Evolutionary conservation across 768 basidiomycete species (phyloP).

Genomic region (Clitopilus passeckerianus): DNA sequence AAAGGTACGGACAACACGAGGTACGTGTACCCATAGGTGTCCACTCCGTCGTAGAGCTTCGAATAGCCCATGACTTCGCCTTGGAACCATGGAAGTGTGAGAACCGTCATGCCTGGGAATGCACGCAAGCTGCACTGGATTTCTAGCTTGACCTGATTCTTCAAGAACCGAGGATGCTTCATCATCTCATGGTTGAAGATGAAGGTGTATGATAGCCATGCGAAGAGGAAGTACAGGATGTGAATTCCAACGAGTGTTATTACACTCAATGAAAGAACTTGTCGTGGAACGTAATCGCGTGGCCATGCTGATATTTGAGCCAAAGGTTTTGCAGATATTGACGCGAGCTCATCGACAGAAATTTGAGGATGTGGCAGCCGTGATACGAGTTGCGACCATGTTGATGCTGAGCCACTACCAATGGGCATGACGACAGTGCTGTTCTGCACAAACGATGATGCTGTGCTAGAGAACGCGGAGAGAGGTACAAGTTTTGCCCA

Average conservation of each 20-base stretch:
- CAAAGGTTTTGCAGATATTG: conserved; percentile 21
- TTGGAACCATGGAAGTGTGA: conserved; percentile 94
- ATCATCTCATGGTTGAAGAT: conserved; percentile 97
- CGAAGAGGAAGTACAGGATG: conserved; percentile 84
- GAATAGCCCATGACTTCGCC: conserved; percentile 87
- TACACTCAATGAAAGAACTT: conserved; percentile 62
- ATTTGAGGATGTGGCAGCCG: conserved; percentile 55
- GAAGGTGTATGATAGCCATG: conserved; percentile 73
- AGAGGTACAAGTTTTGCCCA: conserved; percentile 75
- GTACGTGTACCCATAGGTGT: conserved; percentile 77
- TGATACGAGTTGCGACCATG: conserved; percentile 52
- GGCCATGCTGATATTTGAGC: conserved; percentile 71
- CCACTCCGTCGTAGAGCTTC: conserved; percentile 70
- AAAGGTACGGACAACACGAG: conserved; percentile 61
- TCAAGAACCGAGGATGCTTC: conserved; percentile 89
- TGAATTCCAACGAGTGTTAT: conserved; percentile 82
- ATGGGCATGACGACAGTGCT: conserved; percentile 30
- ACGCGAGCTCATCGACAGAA: conserved; percentile 27
- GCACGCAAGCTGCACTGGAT: conserved; percentile 70
- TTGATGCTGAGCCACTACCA: conserved; percentile 26
- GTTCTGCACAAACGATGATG: conserved; percentile 26
- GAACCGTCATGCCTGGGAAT: conserved; percentile 76
- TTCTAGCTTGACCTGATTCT: conserved; percentile 80
- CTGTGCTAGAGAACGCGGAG: conserved; percentile 34
- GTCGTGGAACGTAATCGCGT: conserved; percentile 76